Evolutionary conservation across 768 basidiomycete genomes (phyloP).

Genomic region (Lactarius tabidus): DNA sequence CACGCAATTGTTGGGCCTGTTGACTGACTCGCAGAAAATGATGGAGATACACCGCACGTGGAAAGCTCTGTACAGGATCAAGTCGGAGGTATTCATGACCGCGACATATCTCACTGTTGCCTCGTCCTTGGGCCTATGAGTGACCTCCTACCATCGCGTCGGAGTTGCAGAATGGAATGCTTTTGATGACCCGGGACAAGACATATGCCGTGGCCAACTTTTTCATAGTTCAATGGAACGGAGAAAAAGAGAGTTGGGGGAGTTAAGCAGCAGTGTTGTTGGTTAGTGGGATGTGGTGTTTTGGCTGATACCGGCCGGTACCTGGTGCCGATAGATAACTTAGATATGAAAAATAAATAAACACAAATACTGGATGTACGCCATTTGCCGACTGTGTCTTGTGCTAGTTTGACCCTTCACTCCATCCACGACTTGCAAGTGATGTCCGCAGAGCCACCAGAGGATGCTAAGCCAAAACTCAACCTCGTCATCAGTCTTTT

Average conservation of each 20-base stretch:
- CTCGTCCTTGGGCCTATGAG: background rate
- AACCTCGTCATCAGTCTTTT: constrained; percentile 22
- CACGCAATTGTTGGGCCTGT: background rate
- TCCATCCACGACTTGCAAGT: background rate
- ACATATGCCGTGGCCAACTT: background rate
- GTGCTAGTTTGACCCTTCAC: background rate
- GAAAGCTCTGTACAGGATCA: too few relatives aligned
- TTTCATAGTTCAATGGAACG: background rate
- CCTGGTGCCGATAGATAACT: too few relatives aligned
- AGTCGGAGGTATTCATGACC: background rate
- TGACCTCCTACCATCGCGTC: background rate
- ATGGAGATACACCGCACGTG: too few relatives aligned
- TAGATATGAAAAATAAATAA: background rate
- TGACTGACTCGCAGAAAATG: background rate
- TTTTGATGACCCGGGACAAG: background rate
- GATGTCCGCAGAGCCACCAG: constrained; percentile 19
- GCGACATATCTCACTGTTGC: background rate
- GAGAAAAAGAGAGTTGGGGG: too few relatives aligned
- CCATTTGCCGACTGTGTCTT: background rate
- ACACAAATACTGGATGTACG: background rate
- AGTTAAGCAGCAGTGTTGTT: too few relatives aligned
- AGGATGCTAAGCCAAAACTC: constrained; percentile 24
- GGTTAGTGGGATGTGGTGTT: too few relatives aligned
- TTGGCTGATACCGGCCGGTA: too few relatives aligned
- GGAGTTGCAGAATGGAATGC: background rate